A percentile compares a stretch with the other conserved stretches of the same genome.
phyloP scores from a whole-genome alignment of 192 early-diverging fungal genomes.

The Backusella westeae region DNA sequence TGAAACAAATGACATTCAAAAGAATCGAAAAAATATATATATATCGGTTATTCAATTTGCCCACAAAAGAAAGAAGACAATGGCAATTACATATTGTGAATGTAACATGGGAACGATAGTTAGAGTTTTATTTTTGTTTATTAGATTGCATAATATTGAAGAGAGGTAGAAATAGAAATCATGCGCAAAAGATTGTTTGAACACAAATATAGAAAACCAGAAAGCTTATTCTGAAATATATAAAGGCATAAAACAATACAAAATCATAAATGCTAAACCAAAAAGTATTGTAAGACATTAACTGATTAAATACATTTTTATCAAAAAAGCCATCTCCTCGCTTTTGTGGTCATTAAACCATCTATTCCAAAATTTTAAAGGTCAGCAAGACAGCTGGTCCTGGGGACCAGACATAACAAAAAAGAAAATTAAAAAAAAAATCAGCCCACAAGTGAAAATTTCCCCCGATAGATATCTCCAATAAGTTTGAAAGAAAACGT shows the following conservation, averaged over 20 bases:
- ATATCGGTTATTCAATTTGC: neutral
- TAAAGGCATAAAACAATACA: neutral
- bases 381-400: neutral
- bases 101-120: neutral
- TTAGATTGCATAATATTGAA: neutral
- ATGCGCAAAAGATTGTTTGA: neutral
- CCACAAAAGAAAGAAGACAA: neutral
- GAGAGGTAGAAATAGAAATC: neutral
- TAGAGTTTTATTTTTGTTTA: neutral
- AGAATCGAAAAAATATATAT: too few species aligned
- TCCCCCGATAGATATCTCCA: neutral
- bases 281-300: neutral
- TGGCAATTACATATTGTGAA: neutral
- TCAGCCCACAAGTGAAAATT: constrained; percentile 12
- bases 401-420: neutral
- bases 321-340: neutral
- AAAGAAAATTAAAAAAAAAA: neutral
- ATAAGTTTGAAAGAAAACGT: neutral
- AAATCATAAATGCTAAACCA: neutral
- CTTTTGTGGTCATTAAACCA: neutral
- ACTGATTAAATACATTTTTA: neutral
- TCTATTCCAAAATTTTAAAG: neutral
- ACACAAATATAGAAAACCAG: neutral
- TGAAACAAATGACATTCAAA: constrained; percentile 1
- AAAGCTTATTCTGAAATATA: neutral